A percentile compares a stretch with the other conserved stretches of the same genome.
Evolutionary conservation across 306 rosid genomes (phyloP).

Genomic region (Morella rubra): DNA sequence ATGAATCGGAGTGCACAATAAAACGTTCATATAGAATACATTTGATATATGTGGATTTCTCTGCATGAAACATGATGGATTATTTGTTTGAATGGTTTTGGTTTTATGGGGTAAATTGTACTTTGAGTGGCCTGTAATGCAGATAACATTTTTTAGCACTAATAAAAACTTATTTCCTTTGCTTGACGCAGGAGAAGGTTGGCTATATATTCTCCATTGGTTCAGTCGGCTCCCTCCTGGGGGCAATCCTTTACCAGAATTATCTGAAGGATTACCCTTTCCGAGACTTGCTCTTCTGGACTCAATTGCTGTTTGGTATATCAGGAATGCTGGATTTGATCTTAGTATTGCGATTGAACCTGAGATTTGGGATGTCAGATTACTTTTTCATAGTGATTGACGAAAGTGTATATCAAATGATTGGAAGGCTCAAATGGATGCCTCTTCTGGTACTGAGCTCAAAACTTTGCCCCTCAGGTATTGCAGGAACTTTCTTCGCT

Average conservation of each 20-base stretch:
- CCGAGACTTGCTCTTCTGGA: slow-evolving; percentile 89
- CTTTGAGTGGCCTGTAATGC: not conserved
- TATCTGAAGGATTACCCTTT: slow-evolving; percentile 82
- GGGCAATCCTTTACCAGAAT: slow-evolving; percentile 87
- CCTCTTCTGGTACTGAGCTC: slow-evolving; percentile 94
- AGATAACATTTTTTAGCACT: slow-evolving; percentile 3
- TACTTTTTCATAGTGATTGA: slow-evolving; percentile 78
- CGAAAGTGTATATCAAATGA: slow-evolving; percentile 78
- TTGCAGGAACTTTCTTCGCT: slow-evolving; percentile 93
- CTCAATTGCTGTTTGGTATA: slow-evolving; percentile 67
- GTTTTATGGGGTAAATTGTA: not conserved
- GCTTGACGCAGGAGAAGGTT: slow-evolving; percentile 65
- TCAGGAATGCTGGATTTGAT: slow-evolving; percentile 88
- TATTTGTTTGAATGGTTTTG: not conserved
- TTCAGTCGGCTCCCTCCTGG: slow-evolving; percentile 77
- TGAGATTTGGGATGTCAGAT: slow-evolving; percentile 74
- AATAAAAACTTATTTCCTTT: slow-evolving; percentile 26
- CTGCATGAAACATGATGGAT: not conserved
- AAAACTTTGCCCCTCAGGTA: slow-evolving; percentile 90
- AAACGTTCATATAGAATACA: not conserved
- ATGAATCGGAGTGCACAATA: not conserved
- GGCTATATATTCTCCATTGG: slow-evolving; percentile 86
- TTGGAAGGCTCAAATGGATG: slow-evolving; percentile 90
- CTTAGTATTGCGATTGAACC: slow-evolving; percentile 63
- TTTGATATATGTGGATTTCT: not conserved